Evolutionary conservation across 176 grass and related monocot genomes (phyloP), one percentile per base, ranked within the genome.

Genomic region (Tillandsia fasciculata): DNA sequence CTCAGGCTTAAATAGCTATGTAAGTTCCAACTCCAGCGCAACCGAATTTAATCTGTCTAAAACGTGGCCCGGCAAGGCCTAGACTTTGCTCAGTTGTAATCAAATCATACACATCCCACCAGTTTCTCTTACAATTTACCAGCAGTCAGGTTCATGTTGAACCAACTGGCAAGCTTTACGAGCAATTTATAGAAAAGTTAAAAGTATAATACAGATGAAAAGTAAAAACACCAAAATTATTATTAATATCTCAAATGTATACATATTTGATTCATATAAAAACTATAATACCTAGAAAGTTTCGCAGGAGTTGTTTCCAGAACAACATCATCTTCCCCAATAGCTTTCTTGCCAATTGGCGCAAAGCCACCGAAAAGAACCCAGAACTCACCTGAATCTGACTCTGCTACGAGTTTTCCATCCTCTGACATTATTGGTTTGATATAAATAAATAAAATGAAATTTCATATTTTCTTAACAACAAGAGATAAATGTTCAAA

Each of bases 321-420:
- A 83, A 90, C 63, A 50, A 81, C 24, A 74, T 97, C 93, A 79
- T 97, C 86, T 63, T 97, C 86, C 33, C 64, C 67, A 47, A 85
- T 48, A 71, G 48, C 13, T 81, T 92, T 97, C 68, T 90, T 97
- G 26, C 86, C 89, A 72, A 97, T 89, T 42, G 93, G 93, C 58
- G 93, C 93, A 79, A 97, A 97, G 47, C 93, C 93, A 64, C 93
- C 93, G 85, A 97, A 92, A 79, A 87, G 71, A 22, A 81, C 89
- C 93, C 93, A 97, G 76, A 97, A 97, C 76, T 97, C 93, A 72
- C 93, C 93, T 11, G 93, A 92, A 83, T 97, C 93, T 66, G 86
- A 89, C 73, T 92, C 89, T 26, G 84, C 89, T 83, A 87, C 80
- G 52, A 97, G 56, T 70, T 97, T 97, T 51, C 93, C 93, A 77